These are phyloP conservation scores for Coprinopsis strossmayeri DNA, from an alignment of 768 basidiomycete species.

Conservation along the genomic window DNA sequence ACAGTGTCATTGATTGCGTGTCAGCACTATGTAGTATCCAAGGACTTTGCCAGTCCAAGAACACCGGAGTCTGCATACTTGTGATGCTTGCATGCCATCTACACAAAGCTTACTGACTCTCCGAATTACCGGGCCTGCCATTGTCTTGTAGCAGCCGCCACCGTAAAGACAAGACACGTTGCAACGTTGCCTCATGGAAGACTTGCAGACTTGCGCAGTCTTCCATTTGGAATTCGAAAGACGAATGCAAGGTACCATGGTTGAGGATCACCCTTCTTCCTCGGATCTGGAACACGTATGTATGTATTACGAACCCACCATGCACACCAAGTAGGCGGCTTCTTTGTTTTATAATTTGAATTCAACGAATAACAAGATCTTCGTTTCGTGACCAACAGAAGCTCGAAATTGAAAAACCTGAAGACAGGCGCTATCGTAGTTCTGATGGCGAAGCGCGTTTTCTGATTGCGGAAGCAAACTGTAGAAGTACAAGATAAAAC, in stretches of 20 bases:
- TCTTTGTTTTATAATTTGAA: no score
- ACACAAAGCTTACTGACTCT: background rate
- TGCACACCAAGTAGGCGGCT: no score
- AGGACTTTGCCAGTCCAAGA: no score
- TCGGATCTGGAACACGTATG: background rate
- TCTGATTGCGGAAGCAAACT: constrained; percentile 10
- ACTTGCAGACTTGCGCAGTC: background rate
- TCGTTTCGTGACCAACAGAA: no score
- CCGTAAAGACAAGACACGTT: background rate
- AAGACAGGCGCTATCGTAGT: no score
- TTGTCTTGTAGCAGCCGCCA: background rate
- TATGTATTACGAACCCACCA: background rate
- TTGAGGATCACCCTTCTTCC: background rate
- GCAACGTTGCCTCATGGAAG: background rate
- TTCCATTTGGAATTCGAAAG: background rate
- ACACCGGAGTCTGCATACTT: no score
- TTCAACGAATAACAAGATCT: no score
- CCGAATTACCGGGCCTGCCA: background rate
- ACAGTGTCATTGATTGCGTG: no score
- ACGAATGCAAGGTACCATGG: no score
- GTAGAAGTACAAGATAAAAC: constrained; percentile 3
- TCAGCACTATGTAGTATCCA: no score
- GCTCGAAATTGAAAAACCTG: no score
- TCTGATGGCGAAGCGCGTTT: background rate
- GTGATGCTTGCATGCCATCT: background rate